These are phyloP conservation scores for Kandelia obovata DNA, from an alignment of 345 rosid species.

Conservation along the genomic window DNA sequence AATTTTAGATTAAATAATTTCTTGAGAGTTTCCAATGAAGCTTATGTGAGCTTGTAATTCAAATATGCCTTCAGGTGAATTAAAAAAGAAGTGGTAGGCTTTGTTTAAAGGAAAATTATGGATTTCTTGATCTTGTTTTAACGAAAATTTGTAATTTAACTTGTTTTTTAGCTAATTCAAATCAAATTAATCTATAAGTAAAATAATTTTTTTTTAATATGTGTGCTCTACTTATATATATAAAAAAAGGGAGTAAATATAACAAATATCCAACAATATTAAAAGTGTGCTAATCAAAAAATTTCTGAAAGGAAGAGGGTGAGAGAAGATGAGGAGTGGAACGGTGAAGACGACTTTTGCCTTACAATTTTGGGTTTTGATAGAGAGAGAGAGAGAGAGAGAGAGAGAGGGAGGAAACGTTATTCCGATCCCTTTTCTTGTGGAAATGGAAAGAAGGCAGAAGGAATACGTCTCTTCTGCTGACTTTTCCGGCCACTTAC, in stretches of 20 bases:
- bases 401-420: neutral
- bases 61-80: neutral
- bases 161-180: neutral
- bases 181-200: no score
- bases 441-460: constrained; percentile 22
- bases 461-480: constrained; percentile 30
- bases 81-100: no score
- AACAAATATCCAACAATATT: no score
- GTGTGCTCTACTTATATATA: no score
- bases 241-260: no score
- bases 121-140: no score
- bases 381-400: neutral
- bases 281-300: no score
- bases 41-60: neutral
- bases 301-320: no score
- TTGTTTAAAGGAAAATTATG: no score
- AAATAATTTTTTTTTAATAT: no score
- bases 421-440: constrained; percentile 20
- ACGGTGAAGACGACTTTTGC: constrained; percentile 51
- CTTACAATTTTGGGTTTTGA: constrained; percentile 32
- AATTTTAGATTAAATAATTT: no score
- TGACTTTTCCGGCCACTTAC: constrained; percentile 17
- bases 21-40: neutral
- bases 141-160: neutral
- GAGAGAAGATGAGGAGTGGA: neutral